A percentile compares a stretch with the other conserved stretches of the same genome.
phyloP scores from a whole-genome alignment of 768 basidiomycete genomes.

The Termitomyces sp. region DNA sequence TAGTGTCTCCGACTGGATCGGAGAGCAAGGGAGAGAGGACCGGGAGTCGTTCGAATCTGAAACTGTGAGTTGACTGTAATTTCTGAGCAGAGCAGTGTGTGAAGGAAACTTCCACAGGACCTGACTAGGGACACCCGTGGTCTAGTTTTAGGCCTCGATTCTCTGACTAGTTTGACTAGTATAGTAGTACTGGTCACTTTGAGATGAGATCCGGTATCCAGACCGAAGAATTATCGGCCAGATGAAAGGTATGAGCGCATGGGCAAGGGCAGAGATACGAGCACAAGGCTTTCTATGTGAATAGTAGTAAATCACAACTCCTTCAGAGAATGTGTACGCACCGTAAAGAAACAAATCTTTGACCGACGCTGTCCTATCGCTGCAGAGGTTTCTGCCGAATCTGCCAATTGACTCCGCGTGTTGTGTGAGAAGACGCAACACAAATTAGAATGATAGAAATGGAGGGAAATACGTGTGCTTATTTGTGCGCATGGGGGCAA shows the following conservation, averaged over 20 bases:
- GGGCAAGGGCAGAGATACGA: background rate
- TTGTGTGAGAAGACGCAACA: background rate
- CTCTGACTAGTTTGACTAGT: too few relatives aligned
- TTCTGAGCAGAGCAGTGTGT: too few relatives aligned
- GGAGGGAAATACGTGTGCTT: background rate
- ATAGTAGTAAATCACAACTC: background rate
- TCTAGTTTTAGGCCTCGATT: background rate
- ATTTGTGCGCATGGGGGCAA: background rate
- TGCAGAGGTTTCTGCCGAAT: background rate
- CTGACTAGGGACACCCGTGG: background rate
- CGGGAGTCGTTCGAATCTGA: background rate
- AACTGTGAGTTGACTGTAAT: background rate
- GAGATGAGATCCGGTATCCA: too few relatives aligned
- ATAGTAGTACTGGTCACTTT: too few relatives aligned
- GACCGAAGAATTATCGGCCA: background rate
- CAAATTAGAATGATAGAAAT: background rate
- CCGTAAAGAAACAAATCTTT: background rate
- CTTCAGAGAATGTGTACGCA: background rate
- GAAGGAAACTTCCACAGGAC: background rate
- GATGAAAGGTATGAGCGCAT: background rate
- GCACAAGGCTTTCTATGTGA: background rate
- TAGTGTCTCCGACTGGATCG: background rate
- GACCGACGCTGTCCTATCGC: background rate
- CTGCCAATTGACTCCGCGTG: background rate
- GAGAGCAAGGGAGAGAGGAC: background rate